Conservation (phyloP, 2,329 filamentous ascomycete genomes). For the Nigrospora sphaerica region DNA sequence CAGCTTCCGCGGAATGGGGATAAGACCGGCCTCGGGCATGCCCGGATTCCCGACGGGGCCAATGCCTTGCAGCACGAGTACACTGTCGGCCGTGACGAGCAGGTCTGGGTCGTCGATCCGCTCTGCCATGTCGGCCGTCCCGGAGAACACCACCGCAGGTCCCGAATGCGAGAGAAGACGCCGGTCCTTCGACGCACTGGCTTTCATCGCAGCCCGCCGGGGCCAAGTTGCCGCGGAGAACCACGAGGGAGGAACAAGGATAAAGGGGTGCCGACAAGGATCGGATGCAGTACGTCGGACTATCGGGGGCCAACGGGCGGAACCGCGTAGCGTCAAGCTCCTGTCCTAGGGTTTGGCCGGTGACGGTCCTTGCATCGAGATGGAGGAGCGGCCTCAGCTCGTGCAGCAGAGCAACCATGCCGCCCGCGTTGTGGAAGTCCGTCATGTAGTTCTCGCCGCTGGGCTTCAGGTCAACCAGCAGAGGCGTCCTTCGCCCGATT, state of each 20-base stretch:
- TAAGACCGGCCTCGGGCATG: constrained; percentile 76
- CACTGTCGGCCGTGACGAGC: constrained; percentile 51
- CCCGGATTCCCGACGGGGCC: constrained; percentile 85
- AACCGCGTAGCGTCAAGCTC: constrained; percentile 66
- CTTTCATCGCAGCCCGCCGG: constrained; percentile 85
- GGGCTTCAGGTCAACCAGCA: constrained; percentile 81
- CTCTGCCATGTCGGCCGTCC: constrained; percentile 66
- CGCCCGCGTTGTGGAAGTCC: constrained; percentile 83
- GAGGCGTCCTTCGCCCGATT: constrained; percentile 68
- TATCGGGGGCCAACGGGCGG: constrained; percentile 33
- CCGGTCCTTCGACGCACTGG: constrained; percentile 77
- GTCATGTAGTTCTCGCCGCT: constrained; percentile 84
- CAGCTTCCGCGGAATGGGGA: constrained; percentile 65
- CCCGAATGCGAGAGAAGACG: constrained; percentile 39
- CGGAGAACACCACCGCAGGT: constrained; percentile 57
- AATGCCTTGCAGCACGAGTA: constrained; percentile 81
- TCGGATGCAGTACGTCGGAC: constrained; percentile 47
- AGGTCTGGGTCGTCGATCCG: constrained; percentile 53
- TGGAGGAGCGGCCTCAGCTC: constrained; percentile 69
- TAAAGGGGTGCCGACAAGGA: constrained; percentile 62
- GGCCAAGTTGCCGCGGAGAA: constrained; percentile 76
- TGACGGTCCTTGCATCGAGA: constrained; percentile 73
- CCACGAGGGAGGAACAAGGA: constrained; percentile 69
- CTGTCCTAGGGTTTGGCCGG: constrained; percentile 73
- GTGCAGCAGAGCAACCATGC: constrained; percentile 75